phyloP scores from a whole-genome alignment of 2,329 filamentous ascomycete genomes.

The Cladophialophora psammophila region DNA sequence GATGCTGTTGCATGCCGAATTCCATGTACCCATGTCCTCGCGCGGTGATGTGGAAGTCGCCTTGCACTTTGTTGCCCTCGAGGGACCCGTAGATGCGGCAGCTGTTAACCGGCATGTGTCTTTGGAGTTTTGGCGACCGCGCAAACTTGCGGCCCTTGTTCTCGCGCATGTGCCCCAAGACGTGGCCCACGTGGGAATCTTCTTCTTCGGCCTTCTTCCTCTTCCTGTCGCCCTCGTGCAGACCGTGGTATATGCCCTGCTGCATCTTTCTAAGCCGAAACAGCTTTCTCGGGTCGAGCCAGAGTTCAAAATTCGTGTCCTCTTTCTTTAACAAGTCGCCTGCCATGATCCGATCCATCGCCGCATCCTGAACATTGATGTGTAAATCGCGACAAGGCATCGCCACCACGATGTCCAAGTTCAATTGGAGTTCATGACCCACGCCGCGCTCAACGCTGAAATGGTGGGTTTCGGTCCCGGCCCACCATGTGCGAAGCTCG shows the following conservation, averaged over 20 bases:
- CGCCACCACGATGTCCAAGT: slow-evolving; percentile 87
- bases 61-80: slow-evolving; percentile 95
- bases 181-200: slow-evolving; percentile 90
- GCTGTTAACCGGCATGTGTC: slow-evolving; percentile 68
- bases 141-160: slow-evolving; percentile 70
- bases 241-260: slow-evolving; percentile 59
- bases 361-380: slow-evolving; percentile 95
- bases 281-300: slow-evolving; percentile 54
- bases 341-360: slow-evolving; percentile 89
- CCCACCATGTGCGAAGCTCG: slow-evolving; percentile 84
- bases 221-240: slow-evolving; percentile 69
- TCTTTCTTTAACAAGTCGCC: slow-evolving; percentile 76
- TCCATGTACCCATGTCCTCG: slow-evolving; percentile 93
- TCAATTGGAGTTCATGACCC: slow-evolving; percentile 87
- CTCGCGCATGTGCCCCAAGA: slow-evolving; percentile 74
- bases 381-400: slow-evolving; percentile 92
- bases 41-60: slow-evolving; percentile 97
- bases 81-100: slow-evolving; percentile 90
- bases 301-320: slow-evolving; percentile 79
- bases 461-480: slow-evolving; percentile 81
- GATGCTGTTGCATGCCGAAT: slow-evolving; percentile 68
- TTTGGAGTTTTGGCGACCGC: slow-evolving; percentile 74
- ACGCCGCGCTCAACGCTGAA: slow-evolving; percentile 95
- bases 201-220: slow-evolving; percentile 58
- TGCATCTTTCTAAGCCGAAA: slow-evolving; percentile 62